These are phyloP conservation scores for Maudiozyma turicensis DNA, from an alignment of 805 yeast genomes.

Conservation along the genomic window DNA sequence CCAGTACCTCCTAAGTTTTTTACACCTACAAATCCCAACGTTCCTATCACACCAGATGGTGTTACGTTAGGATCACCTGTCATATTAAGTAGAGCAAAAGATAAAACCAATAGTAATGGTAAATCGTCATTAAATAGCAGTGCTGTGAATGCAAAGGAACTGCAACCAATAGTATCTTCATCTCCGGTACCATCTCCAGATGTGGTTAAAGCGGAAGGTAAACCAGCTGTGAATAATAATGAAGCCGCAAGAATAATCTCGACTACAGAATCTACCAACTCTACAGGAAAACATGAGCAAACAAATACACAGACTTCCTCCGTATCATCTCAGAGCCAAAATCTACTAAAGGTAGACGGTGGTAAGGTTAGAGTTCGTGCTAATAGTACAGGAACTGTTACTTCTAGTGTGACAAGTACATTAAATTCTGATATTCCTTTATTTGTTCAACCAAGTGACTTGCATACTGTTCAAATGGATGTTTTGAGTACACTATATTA, in stretches of 20 bases:
- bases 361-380: slow-evolving; percentile 5
- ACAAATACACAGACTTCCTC: background rate
- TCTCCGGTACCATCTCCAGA: no score
- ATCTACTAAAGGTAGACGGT: background rate
- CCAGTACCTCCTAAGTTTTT: slow-evolving; percentile 1
- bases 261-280: background rate
- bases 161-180: no score
- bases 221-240: background rate
- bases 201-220: no score
- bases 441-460: slow-evolving; percentile 51
- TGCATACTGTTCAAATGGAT: slow-evolving; percentile 40
- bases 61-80: slow-evolving; percentile 18
- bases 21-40: background rate
- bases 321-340: background rate
- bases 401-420: slow-evolving; percentile 6
- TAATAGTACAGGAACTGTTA: slow-evolving; percentile 7
- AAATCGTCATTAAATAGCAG: background rate
- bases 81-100: slow-evolving; percentile 9
- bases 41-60: slow-evolving; percentile 3
- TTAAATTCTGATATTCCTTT: slow-evolving; percentile 34
- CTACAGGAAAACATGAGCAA: background rate
- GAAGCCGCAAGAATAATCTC: background rate
- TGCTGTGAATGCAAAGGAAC: background rate
- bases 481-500: slow-evolving; percentile 40
- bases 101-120: background rate